Evolutionary conservation across 169 alveolate species (phyloP), one percentile per base, ranked within the genome.

Genomic region (Cyclospora cayetanensis): DNA sequence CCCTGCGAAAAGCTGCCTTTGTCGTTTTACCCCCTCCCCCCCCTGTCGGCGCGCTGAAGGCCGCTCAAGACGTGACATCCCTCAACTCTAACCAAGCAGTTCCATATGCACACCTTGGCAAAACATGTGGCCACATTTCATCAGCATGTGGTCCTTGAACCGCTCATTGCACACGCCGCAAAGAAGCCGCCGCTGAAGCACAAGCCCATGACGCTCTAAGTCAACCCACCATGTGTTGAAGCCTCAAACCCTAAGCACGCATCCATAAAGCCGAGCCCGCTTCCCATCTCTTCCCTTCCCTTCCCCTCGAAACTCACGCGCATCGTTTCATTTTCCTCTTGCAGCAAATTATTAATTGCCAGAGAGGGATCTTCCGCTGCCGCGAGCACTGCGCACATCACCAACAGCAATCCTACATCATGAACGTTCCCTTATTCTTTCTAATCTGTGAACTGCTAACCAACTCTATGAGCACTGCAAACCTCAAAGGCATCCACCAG

Each of bases 41-140:
- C n/a, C n/a, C n/a, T n/a, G n/a, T n/a, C n/a, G n/a, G n/a, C n/a
- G n/a, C n/a, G n/a, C n/a, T n/a, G n/a, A n/a, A n/a, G n/a, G n/a
- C n/a, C n/a, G n/a, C n/a, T n/a, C n/a, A n/a, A n/a, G n/a, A n/a
- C n/a, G n/a, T n/a, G n/a, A n/a, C n/a, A n/a, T n/a, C n/a, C n/a
- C n/a, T n/a, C n/a, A n/a, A n/a, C n/a, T n/a, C n/a, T n/a, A n/a
- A n/a, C n/a, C n/a, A n/a, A n/a, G n/a, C n/a, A n/a, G n/a, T n/a
- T 70, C 22, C 77, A 20, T n/a, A n/a, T 77, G 29, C 52, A 5
- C 27, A 86, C 92, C 85, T 34, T 95, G 92, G 86, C 97, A 96
- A 84, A 93, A 96, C 77, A 96, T 94, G 90, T 96, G 97, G 22
- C 97, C 97, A 82, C 97, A 96, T 83, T 95, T 95, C 35, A 94